Evolutionary conservation across 1,139 yeast genomes (phyloP), one percentile per base, ranked within the genome.

Genomic region (Suhomyces wounanorum): DNA sequence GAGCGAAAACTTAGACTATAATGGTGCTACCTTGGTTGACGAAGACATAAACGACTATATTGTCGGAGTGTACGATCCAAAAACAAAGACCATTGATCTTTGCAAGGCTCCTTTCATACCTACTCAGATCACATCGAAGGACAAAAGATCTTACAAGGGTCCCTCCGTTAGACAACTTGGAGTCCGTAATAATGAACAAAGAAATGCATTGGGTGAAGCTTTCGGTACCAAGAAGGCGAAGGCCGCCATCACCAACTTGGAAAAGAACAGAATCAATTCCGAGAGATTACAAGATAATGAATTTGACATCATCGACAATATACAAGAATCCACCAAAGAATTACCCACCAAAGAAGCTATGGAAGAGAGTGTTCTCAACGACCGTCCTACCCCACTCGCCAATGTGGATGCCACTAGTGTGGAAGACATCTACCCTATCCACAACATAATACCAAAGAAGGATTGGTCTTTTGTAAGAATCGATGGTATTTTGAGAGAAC

Each of bases 141-240:
- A 78, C 5, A 80, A 77, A 58, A 78, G 82, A 60, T 68, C 67
- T 39, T 72, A 73, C 55, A 73, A 72, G 44, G 88, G 91, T 2
- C 95, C 94, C 33, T 70, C 76, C 26, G 76, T 88, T 53, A 83
- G 78, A 67, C 83, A 79, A 60, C 68, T 72, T 35, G 84, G 85
- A 54, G 75, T 78, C 13, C 78, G 84, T 61, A 72, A 75, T 58
- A 69, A 77, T 40, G 74, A 76, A 13, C 89, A 88, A 70, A 81
- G 96, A 66, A 88, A 82, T 56, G 89, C 89, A 3, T 79, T 94
- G 62, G 99, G 99, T 64, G 94, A 90, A 69, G 95, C 96, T 1
- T 94, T 94, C 60, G 99, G 99, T 79, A 92, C 99, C 54, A 90
- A 89, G 72, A 92, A 86, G 46, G 97, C 98, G 54, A 92, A 90